These are phyloP conservation scores for Kurtzmaniella quercitrusa DNA, from an alignment of 1,139 yeast genomes.

Conservation along the genomic window DNA sequence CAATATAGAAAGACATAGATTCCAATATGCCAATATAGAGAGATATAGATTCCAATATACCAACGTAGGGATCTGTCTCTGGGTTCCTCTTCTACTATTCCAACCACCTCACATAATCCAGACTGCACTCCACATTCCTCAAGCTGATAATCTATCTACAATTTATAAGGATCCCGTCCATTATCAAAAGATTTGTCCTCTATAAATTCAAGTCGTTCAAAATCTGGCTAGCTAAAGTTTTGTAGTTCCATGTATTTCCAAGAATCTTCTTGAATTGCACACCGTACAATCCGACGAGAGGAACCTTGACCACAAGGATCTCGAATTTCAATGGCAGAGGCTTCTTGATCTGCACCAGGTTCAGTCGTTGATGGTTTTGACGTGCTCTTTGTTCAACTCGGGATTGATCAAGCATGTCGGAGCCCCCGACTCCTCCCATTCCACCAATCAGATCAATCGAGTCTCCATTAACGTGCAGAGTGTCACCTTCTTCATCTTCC, in stretches of 20 bases:
- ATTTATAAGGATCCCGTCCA: neutral
- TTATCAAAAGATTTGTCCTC: constrained; percentile 1
- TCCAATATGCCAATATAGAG: no score
- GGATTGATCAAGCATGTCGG: constrained; percentile 64
- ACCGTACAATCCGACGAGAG: constrained; percentile 86
- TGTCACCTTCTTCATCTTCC: constrained; percentile 22
- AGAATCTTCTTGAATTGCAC: constrained; percentile 90
- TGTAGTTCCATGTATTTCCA: constrained; percentile 96
- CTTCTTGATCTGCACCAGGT: neutral
- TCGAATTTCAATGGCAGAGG: constrained; percentile 72
- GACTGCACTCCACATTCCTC: no score
- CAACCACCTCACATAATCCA: no score
- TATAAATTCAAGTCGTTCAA: constrained; percentile 71
- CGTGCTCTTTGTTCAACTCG: constrained; percentile 50
- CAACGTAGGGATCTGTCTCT: no score
- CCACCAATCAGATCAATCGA: constrained; percentile 62
- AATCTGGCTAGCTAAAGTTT: constrained; percentile 86
- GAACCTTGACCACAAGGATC: constrained; percentile 88
- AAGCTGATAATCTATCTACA: neutral
- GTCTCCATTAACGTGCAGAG: constrained; percentile 41
- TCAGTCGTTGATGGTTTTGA: constrained; percentile 19
- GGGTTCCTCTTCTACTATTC: no score
- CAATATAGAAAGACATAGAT: no score
- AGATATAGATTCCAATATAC: no score
- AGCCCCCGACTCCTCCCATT: constrained; percentile 47